Evolutionary conservation across 2,329 filamentous ascomycete genomes (phyloP).

Genomic region (Hymenoscyphus infarciens): DNA sequence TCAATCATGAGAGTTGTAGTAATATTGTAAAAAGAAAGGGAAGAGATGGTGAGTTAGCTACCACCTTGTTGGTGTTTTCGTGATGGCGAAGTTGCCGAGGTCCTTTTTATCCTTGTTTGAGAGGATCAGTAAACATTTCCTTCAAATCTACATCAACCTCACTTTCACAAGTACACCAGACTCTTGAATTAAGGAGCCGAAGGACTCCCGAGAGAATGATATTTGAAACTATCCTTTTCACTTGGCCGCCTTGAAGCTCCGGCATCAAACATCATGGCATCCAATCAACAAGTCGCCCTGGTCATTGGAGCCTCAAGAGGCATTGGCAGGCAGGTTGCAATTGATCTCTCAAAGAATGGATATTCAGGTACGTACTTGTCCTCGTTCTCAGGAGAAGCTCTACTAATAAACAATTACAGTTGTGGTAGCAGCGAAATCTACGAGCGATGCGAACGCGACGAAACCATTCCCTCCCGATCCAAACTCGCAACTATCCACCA

Average conservation of each 20-base stretch:
- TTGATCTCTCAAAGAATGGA: conserved; percentile 68
- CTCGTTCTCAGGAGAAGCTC: neutral
- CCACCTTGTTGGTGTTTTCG: neutral
- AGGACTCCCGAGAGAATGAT: neutral
- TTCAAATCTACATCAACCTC: neutral
- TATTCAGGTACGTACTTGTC: conserved; percentile 56
- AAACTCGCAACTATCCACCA: conserved; percentile 71
- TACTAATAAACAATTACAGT: conserved; percentile 21
- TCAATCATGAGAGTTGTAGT: conserved; percentile 2
- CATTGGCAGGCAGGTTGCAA: conserved; percentile 72
- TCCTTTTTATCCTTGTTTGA: neutral
- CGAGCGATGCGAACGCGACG: conserved; percentile 55
- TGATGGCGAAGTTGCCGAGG: neutral
- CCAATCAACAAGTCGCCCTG: conserved; percentile 55
- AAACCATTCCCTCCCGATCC: conserved; percentile 69
- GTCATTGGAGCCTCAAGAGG: conserved; percentile 74
- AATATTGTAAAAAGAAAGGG: too few species aligned
- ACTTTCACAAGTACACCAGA: neutral
- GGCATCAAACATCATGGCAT: conserved; percentile 16
- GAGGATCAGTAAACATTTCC: neutral
- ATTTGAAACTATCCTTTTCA: neutral
- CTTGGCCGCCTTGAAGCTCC: conserved; percentile 10
- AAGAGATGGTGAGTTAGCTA: neutral
- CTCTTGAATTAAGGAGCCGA: neutral
- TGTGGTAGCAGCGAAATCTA: conserved; percentile 73